Percentiles rank a stretch among this genome's conserved stretches.
Conservation (phyloP, 192 early-diverging fungal species). For the Thamnidium elegans region DNA sequence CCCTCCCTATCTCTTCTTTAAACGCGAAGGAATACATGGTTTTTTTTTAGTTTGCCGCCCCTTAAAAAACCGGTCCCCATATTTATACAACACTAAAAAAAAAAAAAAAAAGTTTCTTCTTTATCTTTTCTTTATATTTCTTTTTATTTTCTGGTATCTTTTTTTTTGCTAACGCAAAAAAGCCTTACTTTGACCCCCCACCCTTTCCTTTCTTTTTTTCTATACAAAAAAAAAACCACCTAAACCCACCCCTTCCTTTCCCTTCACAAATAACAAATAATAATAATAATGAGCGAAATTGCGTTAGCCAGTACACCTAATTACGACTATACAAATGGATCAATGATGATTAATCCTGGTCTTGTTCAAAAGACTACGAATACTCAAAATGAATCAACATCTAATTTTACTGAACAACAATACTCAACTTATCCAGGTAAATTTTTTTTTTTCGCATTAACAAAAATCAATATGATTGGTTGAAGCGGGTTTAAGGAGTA, state of each 20-base stretch:
- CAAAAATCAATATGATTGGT: neutral
- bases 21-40: too few relatives aligned
- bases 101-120: too few relatives aligned
- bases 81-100: too few relatives aligned
- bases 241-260: constrained; percentile 7
- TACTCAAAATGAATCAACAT: constrained; percentile 3
- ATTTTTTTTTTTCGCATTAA: neutral
- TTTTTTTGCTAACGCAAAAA: too few relatives aligned
- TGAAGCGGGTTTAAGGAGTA: neutral
- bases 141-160: too few relatives aligned
- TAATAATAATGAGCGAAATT: constrained; percentile 23
- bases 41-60: too few relatives aligned
- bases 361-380: constrained; percentile 9
- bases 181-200: neutral
- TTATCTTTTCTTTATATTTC: too few relatives aligned
- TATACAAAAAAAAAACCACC: neutral
- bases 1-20: too few relatives aligned
- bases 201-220: neutral
- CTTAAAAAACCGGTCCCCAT: too few relatives aligned
- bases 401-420: constrained; percentile 5
- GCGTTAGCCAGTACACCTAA: constrained; percentile 2
- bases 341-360: constrained; percentile 25
- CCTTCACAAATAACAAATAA: neutral
- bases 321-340: constrained; percentile 17
- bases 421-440: constrained; percentile 23